Evolutionary conservation across 768 basidiomycete species (phyloP).

Genomic region (Auriscalpium microsporum): DNA sequence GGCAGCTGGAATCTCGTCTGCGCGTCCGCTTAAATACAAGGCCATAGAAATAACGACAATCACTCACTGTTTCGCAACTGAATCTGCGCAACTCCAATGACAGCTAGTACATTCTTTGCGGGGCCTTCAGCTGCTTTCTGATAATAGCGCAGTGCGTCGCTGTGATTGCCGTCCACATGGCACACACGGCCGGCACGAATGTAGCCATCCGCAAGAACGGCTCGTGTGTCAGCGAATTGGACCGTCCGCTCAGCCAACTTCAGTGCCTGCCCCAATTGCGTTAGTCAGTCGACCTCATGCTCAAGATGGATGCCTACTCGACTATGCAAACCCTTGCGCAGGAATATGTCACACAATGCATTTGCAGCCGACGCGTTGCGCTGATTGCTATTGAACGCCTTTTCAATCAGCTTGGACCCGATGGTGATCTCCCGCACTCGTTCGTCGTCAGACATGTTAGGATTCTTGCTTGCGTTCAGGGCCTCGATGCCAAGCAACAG

Average conservation of each 20-base stretch:
- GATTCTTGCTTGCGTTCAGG: conserved; percentile 77
- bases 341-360: conserved; percentile 70
- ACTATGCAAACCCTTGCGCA: conserved; percentile 58
- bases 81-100: conserved; percentile 81
- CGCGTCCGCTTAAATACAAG: not conserved
- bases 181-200: conserved; percentile 74
- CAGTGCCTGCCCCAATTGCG: conserved; percentile 45
- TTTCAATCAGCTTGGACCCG: conserved; percentile 66
- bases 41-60: not conserved
- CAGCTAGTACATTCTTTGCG: conserved; percentile 68
- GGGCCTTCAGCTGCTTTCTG: conserved; percentile 56
- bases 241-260: conserved; percentile 93
- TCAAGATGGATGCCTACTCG: conserved; percentile 34
- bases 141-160: conserved; percentile 66
- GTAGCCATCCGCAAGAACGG: conserved; percentile 81
- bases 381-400: conserved; percentile 74
- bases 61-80: conserved; percentile 73
- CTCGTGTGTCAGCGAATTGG: conserved; percentile 85
- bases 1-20: conserved; percentile 78
- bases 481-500: conserved; percentile 81
- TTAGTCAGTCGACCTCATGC: not conserved
- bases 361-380: conserved; percentile 77
- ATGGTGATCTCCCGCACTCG: conserved; percentile 49
- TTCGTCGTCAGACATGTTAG: conserved; percentile 52
- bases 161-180: conserved; percentile 59